Base-by-base conservation (phyloP, 2,329 filamentous ascomycete genomes). In the Raffaelea ambrosiae region DNA sequence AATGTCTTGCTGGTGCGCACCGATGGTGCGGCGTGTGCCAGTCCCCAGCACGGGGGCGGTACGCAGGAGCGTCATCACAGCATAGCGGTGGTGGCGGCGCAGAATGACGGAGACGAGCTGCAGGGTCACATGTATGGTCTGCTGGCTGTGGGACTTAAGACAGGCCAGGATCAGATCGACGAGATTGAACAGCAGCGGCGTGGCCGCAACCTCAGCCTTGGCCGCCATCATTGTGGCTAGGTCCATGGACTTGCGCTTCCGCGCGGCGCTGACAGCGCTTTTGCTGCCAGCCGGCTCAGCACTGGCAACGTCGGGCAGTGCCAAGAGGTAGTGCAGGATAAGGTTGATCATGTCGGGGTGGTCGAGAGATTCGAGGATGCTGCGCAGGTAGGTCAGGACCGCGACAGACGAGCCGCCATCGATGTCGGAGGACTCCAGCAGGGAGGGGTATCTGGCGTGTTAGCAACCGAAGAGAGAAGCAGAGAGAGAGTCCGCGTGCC, bases 371-470 rank as follows among this genome's bases (percentile, higher is more conserved):
- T 96, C 90, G 5, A 98, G 75, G 48, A 97, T 95, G 39, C 87
- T 84, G 49, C 86, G 84, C 33, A 98, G 74, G 63, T 98, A 97
- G 2, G 90, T 96, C 53, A 97, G 73, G 13, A 98, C 93, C 3
- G 93, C 93, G 20, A 97, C 89, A 1, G 93, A 95, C 7, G 93
- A 98, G 47, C 93, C 93, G 55, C 91, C 93, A 65, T 97, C 91
- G 36, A 94, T 86, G 67, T 98, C 93, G 1, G 93, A 97, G 10
- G 93, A 98, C 65, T 98, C 91, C 14, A 98, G 75, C 29, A 98
- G 73, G 1, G 94, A 98, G 2, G 93, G 93, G 62, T 98, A 95
- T 68, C 88, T 93, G 5, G 20, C 3, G 22, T 16, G 41, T 48
- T 36, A 44, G 26, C 18, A 42, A 21, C 18, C 35, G 23, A 44